phyloP scores from a whole-genome alignment of 768 basidiomycete species.

The Rhodotorula taiwanensis region DNA sequence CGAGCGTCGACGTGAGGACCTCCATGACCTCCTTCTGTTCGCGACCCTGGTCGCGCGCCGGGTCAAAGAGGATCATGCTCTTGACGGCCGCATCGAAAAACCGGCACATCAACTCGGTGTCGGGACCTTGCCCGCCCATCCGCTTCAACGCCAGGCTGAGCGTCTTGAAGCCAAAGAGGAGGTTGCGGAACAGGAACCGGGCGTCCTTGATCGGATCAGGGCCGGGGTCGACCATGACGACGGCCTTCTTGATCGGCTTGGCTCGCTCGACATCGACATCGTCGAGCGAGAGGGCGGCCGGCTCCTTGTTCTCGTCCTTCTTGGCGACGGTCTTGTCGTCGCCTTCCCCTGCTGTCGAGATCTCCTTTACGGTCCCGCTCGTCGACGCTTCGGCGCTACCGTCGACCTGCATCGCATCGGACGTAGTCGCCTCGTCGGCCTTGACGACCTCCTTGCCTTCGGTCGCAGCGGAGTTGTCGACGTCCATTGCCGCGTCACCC shows the following conservation, averaged over 20 bases:
- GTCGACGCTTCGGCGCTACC: slow-evolving; percentile 43
- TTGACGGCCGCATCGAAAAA: slow-evolving; percentile 79
- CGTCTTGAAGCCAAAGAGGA: slow-evolving; percentile 79
- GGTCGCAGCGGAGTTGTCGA: not conserved
- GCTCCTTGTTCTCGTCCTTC: slow-evolving; percentile 20
- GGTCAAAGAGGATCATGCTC: slow-evolving; percentile 76
- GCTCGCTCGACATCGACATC: slow-evolving; percentile 70
- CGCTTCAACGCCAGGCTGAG: slow-evolving; percentile 70
- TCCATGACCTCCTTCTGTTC: slow-evolving; percentile 74
- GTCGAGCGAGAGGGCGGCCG: slow-evolving; percentile 48
- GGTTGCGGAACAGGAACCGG: slow-evolving; percentile 73
- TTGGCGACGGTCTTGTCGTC: not conserved
- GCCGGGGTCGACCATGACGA: slow-evolving; percentile 70
- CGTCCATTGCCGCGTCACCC: not conserved
- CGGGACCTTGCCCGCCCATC: slow-evolving; percentile 64
- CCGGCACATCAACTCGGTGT: slow-evolving; percentile 77
- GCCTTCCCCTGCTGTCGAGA: not conserved
- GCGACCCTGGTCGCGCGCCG: slow-evolving; percentile 49
- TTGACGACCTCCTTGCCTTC: not conserved
- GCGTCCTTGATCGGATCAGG: slow-evolving; percentile 78
- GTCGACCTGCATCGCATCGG: slow-evolving; percentile 12
- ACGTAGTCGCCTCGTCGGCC: not conserved
- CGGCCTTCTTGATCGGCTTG: slow-evolving; percentile 70
- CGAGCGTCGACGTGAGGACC: slow-evolving; percentile 52
- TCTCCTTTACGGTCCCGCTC: not conserved